phyloP scores from a whole-genome alignment of 805 yeast species.

The Cyberlindnera petersonii region DNA sequence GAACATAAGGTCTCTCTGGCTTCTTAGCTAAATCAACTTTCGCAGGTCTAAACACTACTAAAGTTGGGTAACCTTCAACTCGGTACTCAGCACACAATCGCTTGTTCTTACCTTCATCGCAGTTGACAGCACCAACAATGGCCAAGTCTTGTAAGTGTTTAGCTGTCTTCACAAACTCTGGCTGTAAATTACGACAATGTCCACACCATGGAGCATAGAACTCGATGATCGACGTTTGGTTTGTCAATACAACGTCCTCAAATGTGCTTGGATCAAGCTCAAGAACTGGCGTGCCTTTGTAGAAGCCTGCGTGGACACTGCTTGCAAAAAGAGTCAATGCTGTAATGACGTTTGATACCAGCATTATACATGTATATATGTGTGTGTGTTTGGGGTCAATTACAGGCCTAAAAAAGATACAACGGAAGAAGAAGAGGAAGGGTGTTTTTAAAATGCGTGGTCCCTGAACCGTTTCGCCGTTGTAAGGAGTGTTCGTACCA shows the following conservation, averaged over 20 bases:
- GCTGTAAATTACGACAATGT: conserved; percentile 72
- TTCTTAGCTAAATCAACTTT: conserved; percentile 38
- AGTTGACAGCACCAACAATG: conserved; percentile 79
- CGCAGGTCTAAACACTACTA: conserved; percentile 80
- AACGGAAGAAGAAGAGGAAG: too few relatives aligned
- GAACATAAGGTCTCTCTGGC: conserved; percentile 29
- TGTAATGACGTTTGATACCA: too few relatives aligned
- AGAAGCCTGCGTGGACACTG: conserved; percentile 13
- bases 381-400: too few relatives aligned
- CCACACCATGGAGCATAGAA: conserved; percentile 99
- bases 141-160: conserved; percentile 50
- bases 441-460: too few relatives aligned
- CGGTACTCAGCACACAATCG: conserved; percentile 61
- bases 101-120: conserved; percentile 69
- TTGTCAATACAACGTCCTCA: conserved; percentile 59
- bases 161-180: conserved; percentile 62
- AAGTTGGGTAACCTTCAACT: conserved; percentile 80
- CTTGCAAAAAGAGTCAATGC: too few relatives aligned
- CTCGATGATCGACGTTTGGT: conserved; percentile 78
- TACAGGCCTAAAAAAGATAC: too few relatives aligned
- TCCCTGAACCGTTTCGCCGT: too few relatives aligned
- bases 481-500: too few relatives aligned
- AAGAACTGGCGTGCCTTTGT: conserved; percentile 38
- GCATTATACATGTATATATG: too few relatives aligned
- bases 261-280: conserved; percentile 59